phyloP scores from a whole-genome alignment of 2,329 filamentous ascomycete species.

The Clathrospora elynae region DNA sequence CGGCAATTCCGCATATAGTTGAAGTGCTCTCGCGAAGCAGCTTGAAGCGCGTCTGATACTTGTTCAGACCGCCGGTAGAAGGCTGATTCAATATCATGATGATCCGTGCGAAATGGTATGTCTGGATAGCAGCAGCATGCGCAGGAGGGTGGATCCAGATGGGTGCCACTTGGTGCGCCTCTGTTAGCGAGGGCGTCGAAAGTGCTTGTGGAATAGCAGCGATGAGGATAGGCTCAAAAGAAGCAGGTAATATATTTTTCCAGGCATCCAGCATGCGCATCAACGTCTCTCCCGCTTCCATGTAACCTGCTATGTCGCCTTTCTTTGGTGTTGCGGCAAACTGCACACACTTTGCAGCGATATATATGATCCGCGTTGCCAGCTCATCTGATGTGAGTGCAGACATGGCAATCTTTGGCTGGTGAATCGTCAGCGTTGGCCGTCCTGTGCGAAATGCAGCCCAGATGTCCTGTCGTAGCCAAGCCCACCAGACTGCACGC shows the following conservation, averaged over 20 bases:
- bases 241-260: conserved; percentile 51
- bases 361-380: conserved; percentile 59
- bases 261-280: conserved; percentile 58
- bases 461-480: conserved; percentile 69
- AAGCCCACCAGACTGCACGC: conserved; percentile 68
- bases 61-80: conserved; percentile 55
- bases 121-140: conserved; percentile 55
- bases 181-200: conserved; percentile 9
- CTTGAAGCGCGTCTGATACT: conserved; percentile 53
- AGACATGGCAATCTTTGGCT: conserved; percentile 55
- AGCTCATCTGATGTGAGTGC: conserved; percentile 59
- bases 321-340: conserved; percentile 59
- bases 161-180: conserved; percentile 16
- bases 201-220: conserved; percentile 9
- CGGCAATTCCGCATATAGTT: conserved; percentile 57
- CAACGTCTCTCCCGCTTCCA: conserved; percentile 54
- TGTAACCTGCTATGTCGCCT: conserved; percentile 44
- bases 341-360: conserved; percentile 63
- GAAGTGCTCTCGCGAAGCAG: conserved; percentile 54
- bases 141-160: conserved; percentile 40
- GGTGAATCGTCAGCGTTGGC: conserved; percentile 63
- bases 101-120: conserved; percentile 59
- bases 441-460: conserved; percentile 64
- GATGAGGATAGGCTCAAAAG: conserved; percentile 52
- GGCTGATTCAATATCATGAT: conserved; percentile 60